A percentile compares a stretch with the other conserved stretches of the same genome.
Evolutionary conservation across 2,329 filamentous ascomycete species (phyloP).

Genomic region (Fusarium coicis): DNA sequence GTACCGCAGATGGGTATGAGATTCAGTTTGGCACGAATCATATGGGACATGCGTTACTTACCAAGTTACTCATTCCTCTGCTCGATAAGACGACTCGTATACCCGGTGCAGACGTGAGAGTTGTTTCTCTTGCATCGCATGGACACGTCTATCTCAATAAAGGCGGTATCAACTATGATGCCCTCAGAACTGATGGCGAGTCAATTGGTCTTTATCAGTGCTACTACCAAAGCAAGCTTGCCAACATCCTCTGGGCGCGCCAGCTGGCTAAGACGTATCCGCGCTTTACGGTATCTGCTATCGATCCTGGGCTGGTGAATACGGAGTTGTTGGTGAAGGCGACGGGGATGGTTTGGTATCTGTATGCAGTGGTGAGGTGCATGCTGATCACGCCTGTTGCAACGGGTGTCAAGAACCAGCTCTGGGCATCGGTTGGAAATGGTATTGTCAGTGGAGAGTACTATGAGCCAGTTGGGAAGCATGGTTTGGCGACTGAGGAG

Average conservation of each 20-base stretch:
- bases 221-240: neutral
- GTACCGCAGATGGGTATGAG: neutral
- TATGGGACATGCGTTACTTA: neutral
- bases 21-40: neutral
- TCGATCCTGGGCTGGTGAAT: neutral
- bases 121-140: neutral
- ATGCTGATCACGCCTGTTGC: neutral
- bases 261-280: neutral
- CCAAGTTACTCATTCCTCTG: neutral
- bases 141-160: neutral
- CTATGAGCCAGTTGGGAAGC: neutral
- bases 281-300: fast-evolving
- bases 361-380: neutral
- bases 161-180: neutral
- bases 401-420: neutral
- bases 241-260: neutral
- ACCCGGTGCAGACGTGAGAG: neutral
- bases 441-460: neutral
- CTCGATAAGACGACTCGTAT: neutral
- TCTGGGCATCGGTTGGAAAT: neutral
- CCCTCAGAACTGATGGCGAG: neutral
- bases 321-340: neutral
- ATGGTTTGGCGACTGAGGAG: neutral
- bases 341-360: neutral
- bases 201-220: neutral